Conservation (phyloP, 2,329 filamentous ascomycete species). For the Elsinoe batatas region DNA sequence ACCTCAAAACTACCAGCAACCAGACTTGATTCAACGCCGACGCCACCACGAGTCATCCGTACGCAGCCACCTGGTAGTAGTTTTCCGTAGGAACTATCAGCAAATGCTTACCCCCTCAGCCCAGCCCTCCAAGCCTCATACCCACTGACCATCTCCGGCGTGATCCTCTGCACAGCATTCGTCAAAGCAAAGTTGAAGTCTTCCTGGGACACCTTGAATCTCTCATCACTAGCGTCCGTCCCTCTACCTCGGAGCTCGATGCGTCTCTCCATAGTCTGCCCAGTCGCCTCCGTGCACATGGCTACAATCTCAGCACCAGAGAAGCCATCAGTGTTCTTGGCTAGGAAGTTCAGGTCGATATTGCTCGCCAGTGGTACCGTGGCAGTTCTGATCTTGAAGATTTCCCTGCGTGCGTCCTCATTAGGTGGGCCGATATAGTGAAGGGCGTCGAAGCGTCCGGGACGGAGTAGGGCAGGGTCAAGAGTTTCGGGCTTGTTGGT, state of each 20-base stretch:
- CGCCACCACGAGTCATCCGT: too few relatives aligned
- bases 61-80: too few relatives aligned
- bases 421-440: constrained; percentile 81
- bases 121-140: constrained; percentile 37
- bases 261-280: constrained; percentile 26
- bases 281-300: constrained; percentile 37
- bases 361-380: constrained; percentile 52
- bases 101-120: constrained; percentile 1
- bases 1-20: neutral
- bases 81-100: neutral
- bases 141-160: constrained; percentile 45
- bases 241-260: constrained; percentile 25
- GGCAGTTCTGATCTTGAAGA: constrained; percentile 58
- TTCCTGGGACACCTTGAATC: constrained; percentile 26
- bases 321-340: constrained; percentile 59
- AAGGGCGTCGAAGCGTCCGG: constrained; percentile 74
- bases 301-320: constrained; percentile 75
- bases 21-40: too few relatives aligned
- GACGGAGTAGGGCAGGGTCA: constrained; percentile 75
- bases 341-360: constrained; percentile 56
- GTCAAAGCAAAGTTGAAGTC: constrained; percentile 37
- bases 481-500: constrained; percentile 84
- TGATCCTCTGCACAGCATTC: constrained; percentile 47
- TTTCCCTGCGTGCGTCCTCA: constrained; percentile 60
- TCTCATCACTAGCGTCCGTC: constrained; percentile 26